These are phyloP conservation scores for Spongospora subterranea DNA, from an alignment of 208 protist species.

Conservation along the genomic window DNA sequence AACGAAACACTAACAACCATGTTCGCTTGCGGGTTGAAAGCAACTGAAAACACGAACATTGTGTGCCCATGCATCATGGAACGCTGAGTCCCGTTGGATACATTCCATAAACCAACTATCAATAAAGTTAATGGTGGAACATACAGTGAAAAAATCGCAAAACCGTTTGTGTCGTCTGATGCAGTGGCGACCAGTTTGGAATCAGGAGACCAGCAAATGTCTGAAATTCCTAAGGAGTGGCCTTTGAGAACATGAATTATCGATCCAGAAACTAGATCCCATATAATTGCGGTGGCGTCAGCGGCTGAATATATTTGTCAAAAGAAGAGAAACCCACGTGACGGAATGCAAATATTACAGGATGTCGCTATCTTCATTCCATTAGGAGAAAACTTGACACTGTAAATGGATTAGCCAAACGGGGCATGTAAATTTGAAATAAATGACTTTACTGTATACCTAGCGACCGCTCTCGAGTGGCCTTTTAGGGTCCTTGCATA, in stretches of 20 bases:
- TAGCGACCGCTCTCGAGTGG: background rate
- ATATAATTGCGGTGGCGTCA: background rate
- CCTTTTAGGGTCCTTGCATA: background rate
- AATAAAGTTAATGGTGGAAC: background rate
- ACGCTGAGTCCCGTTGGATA: background rate
- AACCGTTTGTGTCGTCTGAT: constrained; percentile 3
- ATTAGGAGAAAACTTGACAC: constrained; percentile 30
- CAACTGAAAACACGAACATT: background rate
- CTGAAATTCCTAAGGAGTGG: constrained; percentile 1
- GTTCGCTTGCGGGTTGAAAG: constrained; percentile 36
- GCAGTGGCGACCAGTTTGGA: constrained; percentile 1
- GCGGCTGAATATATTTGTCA: background rate
- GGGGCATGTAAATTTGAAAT: background rate
- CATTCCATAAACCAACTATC: constrained; percentile 42
- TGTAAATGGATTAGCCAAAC: background rate
- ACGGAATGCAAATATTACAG: background rate
- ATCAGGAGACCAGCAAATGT: constrained; percentile 13
- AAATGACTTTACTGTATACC: background rate
- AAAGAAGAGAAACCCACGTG: background rate
- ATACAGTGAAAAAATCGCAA: background rate
- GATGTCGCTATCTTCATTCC: background rate
- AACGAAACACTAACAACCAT: constrained; percentile 42
- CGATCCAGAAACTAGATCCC: background rate
- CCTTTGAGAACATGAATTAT: constrained; percentile 12
- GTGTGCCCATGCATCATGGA: background rate